These are phyloP conservation scores for Coniosporium apollinis DNA, from an alignment of 495 filamentous ascomycete species.

Conservation along the genomic window DNA sequence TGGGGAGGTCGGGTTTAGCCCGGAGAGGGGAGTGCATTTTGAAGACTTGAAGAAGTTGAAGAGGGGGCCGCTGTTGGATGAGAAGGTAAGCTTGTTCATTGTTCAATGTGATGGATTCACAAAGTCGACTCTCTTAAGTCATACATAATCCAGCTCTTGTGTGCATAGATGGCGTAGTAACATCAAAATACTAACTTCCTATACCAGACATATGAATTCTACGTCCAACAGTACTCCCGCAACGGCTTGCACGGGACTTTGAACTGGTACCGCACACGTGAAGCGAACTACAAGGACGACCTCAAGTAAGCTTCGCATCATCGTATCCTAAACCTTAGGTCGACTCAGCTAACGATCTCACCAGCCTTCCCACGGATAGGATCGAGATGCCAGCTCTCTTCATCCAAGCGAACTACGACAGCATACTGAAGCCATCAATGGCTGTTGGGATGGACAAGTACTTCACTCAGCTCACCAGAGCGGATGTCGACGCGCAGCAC, in stretches of 20 bases:
- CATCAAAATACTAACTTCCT: too few species aligned
- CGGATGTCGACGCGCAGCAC: conserved; percentile 22
- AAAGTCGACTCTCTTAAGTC: not conserved
- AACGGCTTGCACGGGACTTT: conserved; percentile 58
- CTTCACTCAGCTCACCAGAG: conserved; percentile 39
- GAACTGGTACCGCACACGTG: conserved; percentile 65
- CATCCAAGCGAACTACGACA: conserved; percentile 52
- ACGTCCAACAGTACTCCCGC: conserved; percentile 49
- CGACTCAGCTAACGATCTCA: conserved; percentile 12
- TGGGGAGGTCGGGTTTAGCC: conserved; percentile 36
- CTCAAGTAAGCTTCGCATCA: conserved; percentile 25
- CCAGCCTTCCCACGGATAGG: conserved; percentile 8
- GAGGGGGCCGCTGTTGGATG: conserved; percentile 33
- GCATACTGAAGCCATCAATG: conserved; percentile 47
- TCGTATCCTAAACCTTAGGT: not conserved
- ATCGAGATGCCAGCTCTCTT: conserved; percentile 58
- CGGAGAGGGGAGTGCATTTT: conserved; percentile 37
- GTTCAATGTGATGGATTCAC: not conserved
- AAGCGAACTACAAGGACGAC: conserved; percentile 67
- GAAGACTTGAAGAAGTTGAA: conserved; percentile 33
- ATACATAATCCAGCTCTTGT: not conserved
- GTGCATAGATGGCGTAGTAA: not conserved
- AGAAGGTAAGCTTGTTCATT: conserved; percentile 30
- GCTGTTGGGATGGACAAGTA: conserved; percentile 47
- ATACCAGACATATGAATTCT: conserved; percentile 52